Conservation (phyloP, 1,139 yeast species). For the Debaryomyces robertsiae region DNA sequence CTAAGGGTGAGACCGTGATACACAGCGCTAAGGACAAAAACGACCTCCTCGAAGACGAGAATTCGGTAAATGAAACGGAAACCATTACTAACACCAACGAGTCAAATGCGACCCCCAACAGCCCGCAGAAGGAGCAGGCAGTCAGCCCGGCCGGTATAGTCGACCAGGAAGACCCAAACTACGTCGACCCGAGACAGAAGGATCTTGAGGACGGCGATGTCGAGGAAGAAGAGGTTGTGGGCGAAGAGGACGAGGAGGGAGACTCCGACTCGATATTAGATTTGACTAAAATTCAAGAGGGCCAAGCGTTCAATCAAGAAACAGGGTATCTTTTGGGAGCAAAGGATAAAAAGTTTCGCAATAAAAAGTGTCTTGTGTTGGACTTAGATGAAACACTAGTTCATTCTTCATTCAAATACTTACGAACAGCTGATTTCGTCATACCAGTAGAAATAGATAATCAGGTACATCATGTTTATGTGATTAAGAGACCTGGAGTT, state of each 20-base stretch:
- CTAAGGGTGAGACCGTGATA: slow-evolving; percentile 14
- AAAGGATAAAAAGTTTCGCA: slow-evolving; percentile 36
- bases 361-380: slow-evolving; percentile 82
- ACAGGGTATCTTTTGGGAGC: slow-evolving; percentile 66
- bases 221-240: slow-evolving; percentile 20
- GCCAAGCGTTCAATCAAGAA: slow-evolving; percentile 59
- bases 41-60: slow-evolving; percentile 42
- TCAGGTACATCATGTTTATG: slow-evolving; percentile 91
- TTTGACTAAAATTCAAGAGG: slow-evolving; percentile 65
- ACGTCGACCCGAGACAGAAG: slow-evolving; percentile 5
- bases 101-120: slow-evolving; percentile 22
- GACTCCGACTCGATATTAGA: slow-evolving; percentile 43
- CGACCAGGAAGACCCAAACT: slow-evolving; percentile 5
- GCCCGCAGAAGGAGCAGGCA: slow-evolving; percentile 6
- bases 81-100: slow-evolving; percentile 48
- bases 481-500: slow-evolving; percentile 96
- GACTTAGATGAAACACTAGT: slow-evolving; percentile 97
- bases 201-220: slow-evolving; percentile 18
- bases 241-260: slow-evolving; percentile 18
- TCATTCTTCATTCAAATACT: slow-evolving; percentile 90
- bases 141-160: background rate
- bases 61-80: slow-evolving; percentile 46
- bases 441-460: slow-evolving; percentile 85
- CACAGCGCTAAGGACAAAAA: slow-evolving; percentile 22
- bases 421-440: slow-evolving; percentile 92